Percentiles rank a stretch among this genome's conserved stretches.
Evolutionary conservation across 169 alveolate species (phyloP).

Genomic region (Plasmodium malariae): DNA sequence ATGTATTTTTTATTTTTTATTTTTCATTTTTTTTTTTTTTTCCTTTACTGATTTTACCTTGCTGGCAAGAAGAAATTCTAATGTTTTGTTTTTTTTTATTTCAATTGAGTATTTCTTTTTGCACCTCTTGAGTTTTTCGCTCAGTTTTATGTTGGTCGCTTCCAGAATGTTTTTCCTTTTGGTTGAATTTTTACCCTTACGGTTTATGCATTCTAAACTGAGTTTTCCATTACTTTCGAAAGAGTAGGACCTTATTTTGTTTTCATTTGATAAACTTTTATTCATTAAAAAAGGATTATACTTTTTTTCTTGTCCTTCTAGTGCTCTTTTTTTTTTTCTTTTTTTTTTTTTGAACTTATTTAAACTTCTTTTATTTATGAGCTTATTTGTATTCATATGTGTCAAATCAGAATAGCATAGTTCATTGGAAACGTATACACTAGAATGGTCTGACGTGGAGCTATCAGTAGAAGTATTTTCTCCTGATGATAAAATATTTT

Average conservation of each 20-base stretch:
- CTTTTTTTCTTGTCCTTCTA: neutral
- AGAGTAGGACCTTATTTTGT: neutral
- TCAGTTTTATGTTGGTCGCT: neutral
- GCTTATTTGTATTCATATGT: conserved; percentile 45
- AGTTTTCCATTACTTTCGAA: neutral
- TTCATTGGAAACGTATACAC: conserved; percentile 25
- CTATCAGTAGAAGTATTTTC: neutral
- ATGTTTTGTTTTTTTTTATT: conserved; percentile 57
- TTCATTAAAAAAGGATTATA: neutral
- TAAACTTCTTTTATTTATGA: neutral
- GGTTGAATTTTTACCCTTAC: neutral
- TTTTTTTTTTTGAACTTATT: conserved; percentile 9
- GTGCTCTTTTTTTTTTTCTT: neutral
- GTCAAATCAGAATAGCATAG: conserved; percentile 51
- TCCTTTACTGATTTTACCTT: conserved; percentile 46
- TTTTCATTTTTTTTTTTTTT: conserved; percentile 10
- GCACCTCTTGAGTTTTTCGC: conserved; percentile 13
- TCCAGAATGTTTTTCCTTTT: neutral
- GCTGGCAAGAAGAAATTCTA: conserved; percentile 49
- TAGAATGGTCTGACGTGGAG: neutral
- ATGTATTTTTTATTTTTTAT: too few species aligned
- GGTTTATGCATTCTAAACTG: neutral
- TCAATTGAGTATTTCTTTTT: conserved; percentile 36
- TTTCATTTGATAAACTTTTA: conserved; percentile 6
- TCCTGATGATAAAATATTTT: neutral